Conservation (phyloP, 2,329 filamentous ascomycete genomes). For the Pseudogymnoascus destructans region DNA sequence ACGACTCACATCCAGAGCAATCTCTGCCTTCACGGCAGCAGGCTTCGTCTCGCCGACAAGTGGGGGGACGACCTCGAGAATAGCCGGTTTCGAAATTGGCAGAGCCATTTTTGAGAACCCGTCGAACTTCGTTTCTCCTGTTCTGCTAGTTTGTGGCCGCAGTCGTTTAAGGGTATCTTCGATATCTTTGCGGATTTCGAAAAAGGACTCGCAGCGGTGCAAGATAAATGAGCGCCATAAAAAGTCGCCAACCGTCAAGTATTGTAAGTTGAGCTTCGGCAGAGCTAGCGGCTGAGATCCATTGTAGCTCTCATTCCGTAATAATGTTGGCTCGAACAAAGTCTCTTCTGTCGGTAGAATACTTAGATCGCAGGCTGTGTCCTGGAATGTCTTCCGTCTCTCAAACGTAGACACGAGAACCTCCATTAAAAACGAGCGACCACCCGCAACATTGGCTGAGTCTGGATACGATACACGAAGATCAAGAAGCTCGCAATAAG, state of each 20-base stretch:
- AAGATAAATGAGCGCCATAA: constrained; percentile 88
- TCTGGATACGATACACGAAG: constrained; percentile 73
- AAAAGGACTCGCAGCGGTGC: constrained; percentile 84
- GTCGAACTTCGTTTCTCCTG: constrained; percentile 59
- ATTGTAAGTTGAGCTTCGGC: constrained; percentile 90
- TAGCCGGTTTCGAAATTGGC: constrained; percentile 70
- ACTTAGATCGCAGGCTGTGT: constrained; percentile 55
- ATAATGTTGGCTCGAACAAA: constrained; percentile 65
- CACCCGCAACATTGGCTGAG: constrained; percentile 47
- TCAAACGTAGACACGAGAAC: constrained; percentile 64
- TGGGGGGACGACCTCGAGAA: constrained; percentile 73
- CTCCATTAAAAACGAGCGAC: constrained; percentile 56
- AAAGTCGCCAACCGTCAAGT: constrained; percentile 88
- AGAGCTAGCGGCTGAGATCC: constrained; percentile 78
- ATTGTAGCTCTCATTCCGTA: constrained; percentile 76
- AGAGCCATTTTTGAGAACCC: constrained; percentile 89
- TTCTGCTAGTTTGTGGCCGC: constrained; percentile 50
- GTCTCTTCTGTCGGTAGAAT: constrained; percentile 73
- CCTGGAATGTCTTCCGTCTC: constrained; percentile 68
- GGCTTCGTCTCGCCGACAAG: constrained; percentile 72
- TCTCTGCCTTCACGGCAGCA: constrained; percentile 75
- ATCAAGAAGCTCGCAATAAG: constrained; percentile 58
- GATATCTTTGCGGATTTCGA: constrained; percentile 82
- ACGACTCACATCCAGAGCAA: constrained; percentile 69
- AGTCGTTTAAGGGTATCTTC: constrained; percentile 70